phyloP scores from a whole-genome alignment of 2,329 filamentous ascomycete species.

The Dendrostoma leiphaemia region DNA sequence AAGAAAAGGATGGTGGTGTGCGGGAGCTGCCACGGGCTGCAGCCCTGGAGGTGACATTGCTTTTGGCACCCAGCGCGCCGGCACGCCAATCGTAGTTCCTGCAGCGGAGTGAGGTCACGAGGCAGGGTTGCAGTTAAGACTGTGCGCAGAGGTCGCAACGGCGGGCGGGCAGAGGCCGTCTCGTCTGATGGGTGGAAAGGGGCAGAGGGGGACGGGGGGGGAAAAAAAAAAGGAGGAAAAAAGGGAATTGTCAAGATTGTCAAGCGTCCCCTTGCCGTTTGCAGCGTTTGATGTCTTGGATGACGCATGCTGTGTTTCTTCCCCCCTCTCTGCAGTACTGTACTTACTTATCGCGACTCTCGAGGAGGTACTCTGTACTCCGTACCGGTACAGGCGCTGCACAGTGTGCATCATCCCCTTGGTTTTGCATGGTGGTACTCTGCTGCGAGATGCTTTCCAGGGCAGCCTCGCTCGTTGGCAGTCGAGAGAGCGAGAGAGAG shows the following conservation, averaged over 20 bases:
- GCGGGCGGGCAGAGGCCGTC: background rate
- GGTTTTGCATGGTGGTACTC: background rate
- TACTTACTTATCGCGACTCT: background rate
- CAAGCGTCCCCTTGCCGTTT: too few species aligned
- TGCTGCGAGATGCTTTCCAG: background rate
- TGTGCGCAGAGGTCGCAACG: background rate
- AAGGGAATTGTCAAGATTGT: too few species aligned
- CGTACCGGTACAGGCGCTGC: background rate
- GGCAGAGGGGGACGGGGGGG: too few species aligned
- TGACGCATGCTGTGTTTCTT: too few species aligned
- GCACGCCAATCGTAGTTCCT: background rate
- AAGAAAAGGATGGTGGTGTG: too few species aligned
- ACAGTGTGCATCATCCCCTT: background rate
- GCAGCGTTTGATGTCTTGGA: too few species aligned
- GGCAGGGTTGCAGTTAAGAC: background rate
- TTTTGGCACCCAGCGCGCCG: background rate
- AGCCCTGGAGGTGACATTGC: background rate
- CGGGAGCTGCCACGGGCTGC: background rate
- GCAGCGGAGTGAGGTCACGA: background rate
- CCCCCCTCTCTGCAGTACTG: too few species aligned
- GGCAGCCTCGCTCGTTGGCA: background rate
- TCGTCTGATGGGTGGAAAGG: too few species aligned
- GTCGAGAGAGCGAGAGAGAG: too few species aligned
- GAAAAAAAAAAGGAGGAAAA: too few species aligned
- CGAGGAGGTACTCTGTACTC: background rate